Evolutionary conservation across 139 green algal genomes (phyloP).

Genomic region (Yamagishiella unicocca): DNA sequence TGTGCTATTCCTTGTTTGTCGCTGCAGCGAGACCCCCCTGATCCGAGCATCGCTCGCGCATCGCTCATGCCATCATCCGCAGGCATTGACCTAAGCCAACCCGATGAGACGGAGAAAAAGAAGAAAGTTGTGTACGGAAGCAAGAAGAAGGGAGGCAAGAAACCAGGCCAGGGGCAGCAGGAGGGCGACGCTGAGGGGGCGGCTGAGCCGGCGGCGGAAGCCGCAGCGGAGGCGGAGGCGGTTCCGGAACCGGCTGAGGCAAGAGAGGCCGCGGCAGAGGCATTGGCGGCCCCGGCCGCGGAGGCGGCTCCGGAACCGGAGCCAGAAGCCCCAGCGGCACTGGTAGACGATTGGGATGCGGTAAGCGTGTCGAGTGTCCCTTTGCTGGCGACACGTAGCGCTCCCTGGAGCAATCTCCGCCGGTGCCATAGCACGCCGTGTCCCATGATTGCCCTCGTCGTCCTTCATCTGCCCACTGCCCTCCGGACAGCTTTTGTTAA

Average conservation of each 20-base stretch:
- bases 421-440: no score
- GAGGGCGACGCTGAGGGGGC: slow-evolving; percentile 1
- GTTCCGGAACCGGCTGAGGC: neutral
- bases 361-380: no score
- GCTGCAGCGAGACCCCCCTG: no score
- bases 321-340: slow-evolving; percentile 21
- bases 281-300: slow-evolving; percentile 6
- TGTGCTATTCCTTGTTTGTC: no score
- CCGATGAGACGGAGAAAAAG: slow-evolving; percentile 73
- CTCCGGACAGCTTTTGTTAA: no score
- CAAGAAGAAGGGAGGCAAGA: slow-evolving; percentile 71
- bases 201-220: neutral
- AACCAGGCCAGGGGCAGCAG: slow-evolving; percentile 29
- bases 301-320: slow-evolving; percentile 11
- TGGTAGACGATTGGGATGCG: slow-evolving; percentile 62
- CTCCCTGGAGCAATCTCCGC: no score
- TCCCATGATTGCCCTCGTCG: no score
- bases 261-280: neutral
- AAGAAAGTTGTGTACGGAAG: slow-evolving; percentile 73
- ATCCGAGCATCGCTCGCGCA: no score
- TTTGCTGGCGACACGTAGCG: no score
- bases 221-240: slow-evolving; percentile 15
- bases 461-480: no score
- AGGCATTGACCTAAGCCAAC: slow-evolving; percentile 56
- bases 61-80: neutral